Base-by-base conservation (phyloP, 73 alveolate species). In the Halteria grandinella region DNA sequence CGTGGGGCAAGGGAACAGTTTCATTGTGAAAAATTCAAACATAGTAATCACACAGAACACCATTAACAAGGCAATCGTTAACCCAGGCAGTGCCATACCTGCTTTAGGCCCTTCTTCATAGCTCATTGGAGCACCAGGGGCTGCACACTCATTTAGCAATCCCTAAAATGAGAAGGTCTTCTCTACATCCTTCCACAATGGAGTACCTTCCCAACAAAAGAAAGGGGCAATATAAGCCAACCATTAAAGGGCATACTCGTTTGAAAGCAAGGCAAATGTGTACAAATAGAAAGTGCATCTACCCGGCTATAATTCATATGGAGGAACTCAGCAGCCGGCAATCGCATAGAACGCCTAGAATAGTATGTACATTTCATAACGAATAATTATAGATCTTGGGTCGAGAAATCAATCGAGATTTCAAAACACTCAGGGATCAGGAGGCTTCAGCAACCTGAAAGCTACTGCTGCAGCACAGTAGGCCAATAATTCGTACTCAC, bases 331-430 rank as follows among this genome's bases (percentile, higher is more conserved):
- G n/a, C n/a, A n/a, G n/a, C n/a, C n/a, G n/a, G n/a, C n/a, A n/a
- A n/a, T n/a, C n/a, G n/a, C n/a, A n/a, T n/a, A n/a, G n/a, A n/a
- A n/a, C n/a, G n/a, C n/a, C n/a, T n/a, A n/a, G n/a, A n/a, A n/a
- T n/a, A n/a, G n/a, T n/a, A n/a, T n/a, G n/a, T n/a, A n/a, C n/a
- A n/a, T n/a, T n/a, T n/a, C n/a, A n/a, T n/a, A n/a, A n/a, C n/a
- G n/a, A n/a, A n/a, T n/a, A n/a, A n/a, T n/a, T n/a, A 8, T 18
- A 66, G 63, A 23, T 44, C 20, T 44, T 1, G 80, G 80, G 4
- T 66, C 80, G 15, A 43, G 80, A 47, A 66, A 66, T 47, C 28
- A 66, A 66, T 47, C 80, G 17, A 66, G 80, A 44, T 66, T 66
- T 25, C 32, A 66, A 18, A 66, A 45, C 3, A 37, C 47, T 2